A percentile compares a stretch with the other conserved stretches of the same genome.
Evolutionary conservation across 208 protist genomes (phyloP).

Genomic region (Acanthamoeba lugdunensis): DNA sequence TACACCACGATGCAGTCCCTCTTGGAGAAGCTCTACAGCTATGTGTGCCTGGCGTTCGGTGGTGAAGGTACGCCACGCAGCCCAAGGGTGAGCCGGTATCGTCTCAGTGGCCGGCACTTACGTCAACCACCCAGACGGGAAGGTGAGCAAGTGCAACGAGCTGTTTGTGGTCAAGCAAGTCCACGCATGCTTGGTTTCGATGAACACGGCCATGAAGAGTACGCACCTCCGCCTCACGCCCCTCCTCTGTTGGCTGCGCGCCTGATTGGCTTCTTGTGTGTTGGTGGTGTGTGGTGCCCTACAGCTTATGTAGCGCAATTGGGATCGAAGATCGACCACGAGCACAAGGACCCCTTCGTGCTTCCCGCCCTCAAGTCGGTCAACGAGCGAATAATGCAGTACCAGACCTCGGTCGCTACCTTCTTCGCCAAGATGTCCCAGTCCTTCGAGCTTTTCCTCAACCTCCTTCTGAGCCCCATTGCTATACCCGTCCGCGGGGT

Average conservation of each 20-base stretch:
- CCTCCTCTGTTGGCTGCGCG: too few relatives aligned
- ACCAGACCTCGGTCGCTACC: constrained; percentile 3
- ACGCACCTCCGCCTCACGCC: neutral
- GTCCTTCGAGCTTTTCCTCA: constrained; percentile 44
- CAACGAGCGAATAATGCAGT: constrained; percentile 57
- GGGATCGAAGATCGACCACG: constrained; percentile 38
- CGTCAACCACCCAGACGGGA: neutral
- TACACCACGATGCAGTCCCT: constrained; percentile 37
- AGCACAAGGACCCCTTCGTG: constrained; percentile 58
- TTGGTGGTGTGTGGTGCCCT: too few relatives aligned
- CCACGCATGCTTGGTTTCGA: neutral
- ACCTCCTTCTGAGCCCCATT: constrained; percentile 9
- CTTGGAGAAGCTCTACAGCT: constrained; percentile 43
- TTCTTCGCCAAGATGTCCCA: constrained; percentile 65
- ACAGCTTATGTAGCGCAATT: constrained; percentile 33
- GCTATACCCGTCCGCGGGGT: constrained; percentile 30
- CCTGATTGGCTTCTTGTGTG: too few relatives aligned
- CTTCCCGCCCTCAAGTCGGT: constrained; percentile 54
- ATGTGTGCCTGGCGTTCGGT: constrained; percentile 9
- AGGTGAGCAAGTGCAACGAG: constrained; percentile 35
- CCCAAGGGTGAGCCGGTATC: neutral
- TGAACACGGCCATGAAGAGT: constrained; percentile 45
- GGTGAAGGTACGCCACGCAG: neutral
- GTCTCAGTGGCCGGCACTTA: too few relatives aligned
- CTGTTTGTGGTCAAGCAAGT: constrained; percentile 56